Conservation (phyloP, 768 basidiomycete genomes). For the Xerocomellus intermedius region DNA sequence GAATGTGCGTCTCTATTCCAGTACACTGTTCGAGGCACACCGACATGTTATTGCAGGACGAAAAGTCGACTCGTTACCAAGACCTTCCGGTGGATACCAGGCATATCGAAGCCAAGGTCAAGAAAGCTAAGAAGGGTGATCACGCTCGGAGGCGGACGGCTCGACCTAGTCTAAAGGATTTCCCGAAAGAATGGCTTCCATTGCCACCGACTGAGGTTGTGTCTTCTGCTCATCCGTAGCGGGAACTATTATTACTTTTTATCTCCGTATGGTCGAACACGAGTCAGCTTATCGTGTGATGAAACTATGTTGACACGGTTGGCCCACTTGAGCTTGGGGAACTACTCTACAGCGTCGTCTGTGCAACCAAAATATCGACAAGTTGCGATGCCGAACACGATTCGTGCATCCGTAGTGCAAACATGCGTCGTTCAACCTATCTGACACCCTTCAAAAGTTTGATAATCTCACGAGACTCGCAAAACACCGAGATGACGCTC, state of each 20-base stretch:
- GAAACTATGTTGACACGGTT: not conserved
- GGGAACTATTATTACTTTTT: conserved; percentile 1
- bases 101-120: conserved; percentile 68
- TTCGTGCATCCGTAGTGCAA: conserved; percentile 54
- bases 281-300: conserved; percentile 2
- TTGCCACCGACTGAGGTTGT: conserved; percentile 1
- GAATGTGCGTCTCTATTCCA: conserved; percentile 58
- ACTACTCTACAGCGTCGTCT: not conserved
- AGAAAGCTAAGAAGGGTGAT: conserved; percentile 73
- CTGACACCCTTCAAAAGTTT: conserved; percentile 49
- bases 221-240: conserved; percentile 11
- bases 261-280: conserved; percentile 1
- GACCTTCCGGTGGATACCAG: conserved; percentile 80
- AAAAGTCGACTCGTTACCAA: conserved; percentile 45
- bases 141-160: conserved; percentile 55
- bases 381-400: conserved; percentile 28
- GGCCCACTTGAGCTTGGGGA: not conserved
- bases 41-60: conserved; percentile 23
- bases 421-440: conserved; percentile 46
- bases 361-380: not conserved
- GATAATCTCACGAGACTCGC: conserved; percentile 45
- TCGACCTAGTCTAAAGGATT: conserved; percentile 71
- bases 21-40: conserved; percentile 4
- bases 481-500: conserved; percentile 44
- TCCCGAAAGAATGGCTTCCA: conserved; percentile 79